Evolutionary conservation across 768 basidiomycete species (phyloP), one percentile per base, ranked within the genome.

Genomic region (Tremella fuciformis): DNA sequence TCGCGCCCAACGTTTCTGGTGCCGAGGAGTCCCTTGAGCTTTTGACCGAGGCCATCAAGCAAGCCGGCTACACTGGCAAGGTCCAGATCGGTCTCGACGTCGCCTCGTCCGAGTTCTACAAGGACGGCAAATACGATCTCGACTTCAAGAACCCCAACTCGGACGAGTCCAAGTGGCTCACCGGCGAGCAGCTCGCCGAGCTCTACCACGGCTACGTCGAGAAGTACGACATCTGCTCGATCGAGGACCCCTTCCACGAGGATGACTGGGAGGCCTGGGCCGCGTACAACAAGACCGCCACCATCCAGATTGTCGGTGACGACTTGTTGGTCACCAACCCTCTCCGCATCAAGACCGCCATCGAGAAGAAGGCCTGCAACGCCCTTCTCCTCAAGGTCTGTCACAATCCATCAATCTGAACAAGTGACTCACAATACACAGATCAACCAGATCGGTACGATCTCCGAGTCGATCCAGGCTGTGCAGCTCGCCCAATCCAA

Each of bases 301-400:
- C 58, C 53, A 64, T 67, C 47, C 69, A 77, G 69, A 69, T 77
- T 51, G 78, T 78, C 60, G 76, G 77, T 57, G 94, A 98, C 71
- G 96, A 99, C 77, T 79, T 99, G 81, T 94, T 92, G 13, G 96
- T 99, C 70, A 98, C 96, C 74, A 99, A 99, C 84, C 89, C 91
- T 41, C 79, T 86, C 62, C 87, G 96, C 62, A 97, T 99, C 86
- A 89, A 90, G 85, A 94, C 90, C 39, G 96, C 96, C 69, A 96
- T 98, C 65, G 89, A 97, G 82, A 96, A 94, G 86, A 97, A 94
- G 85, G 90, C 96, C 38, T 98, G 94, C 86, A 98, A 98, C 75
- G 96, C 91, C 76, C 84, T 99, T 40, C 84, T 99, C 63, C 86
- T 99, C 80, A 99, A 98, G 87, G 69, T 67, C 34, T 40, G 63